A percentile compares a stretch with the other conserved stretches of the same genome.
Evolutionary conservation across 164 flowering plant genomes (phyloP).

Genomic region (Stephania cephalantha): DNA sequence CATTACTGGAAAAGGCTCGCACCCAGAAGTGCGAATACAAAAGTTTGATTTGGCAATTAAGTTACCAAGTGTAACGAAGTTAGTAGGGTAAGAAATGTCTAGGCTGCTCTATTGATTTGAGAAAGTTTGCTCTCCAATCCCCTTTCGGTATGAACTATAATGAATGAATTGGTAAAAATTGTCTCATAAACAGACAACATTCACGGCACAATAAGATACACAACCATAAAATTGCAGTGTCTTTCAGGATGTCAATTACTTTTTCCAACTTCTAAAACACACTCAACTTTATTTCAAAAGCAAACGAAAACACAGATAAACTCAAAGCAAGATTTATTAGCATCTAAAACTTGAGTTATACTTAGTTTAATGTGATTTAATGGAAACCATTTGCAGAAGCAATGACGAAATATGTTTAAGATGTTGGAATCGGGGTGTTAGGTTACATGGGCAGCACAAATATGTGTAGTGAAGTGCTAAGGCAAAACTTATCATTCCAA

Average conservation of each 20-base stretch:
- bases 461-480: no score
- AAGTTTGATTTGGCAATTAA: neutral
- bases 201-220: neutral
- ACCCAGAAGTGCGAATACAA: neutral
- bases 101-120: no score
- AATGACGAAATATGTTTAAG: neutral
- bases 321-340: neutral
- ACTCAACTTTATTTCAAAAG: neutral
- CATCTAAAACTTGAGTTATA: no score
- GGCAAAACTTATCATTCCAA: no score
- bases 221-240: neutral
- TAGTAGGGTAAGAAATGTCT: no score
- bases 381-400: neutral
- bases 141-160: neutral
- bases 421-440: neutral
- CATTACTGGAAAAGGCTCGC: neutral
- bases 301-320: neutral
- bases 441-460: no score
- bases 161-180: neutral
- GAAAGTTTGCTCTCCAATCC: neutral
- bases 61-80: neutral
- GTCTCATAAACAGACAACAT: neutral
- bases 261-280: neutral
- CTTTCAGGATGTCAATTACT: no score
- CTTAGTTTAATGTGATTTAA: neutral